phyloP scores from a whole-genome alignment of 1,284 basidiomycete species.

The Papiliotrema laurentii region DNA sequence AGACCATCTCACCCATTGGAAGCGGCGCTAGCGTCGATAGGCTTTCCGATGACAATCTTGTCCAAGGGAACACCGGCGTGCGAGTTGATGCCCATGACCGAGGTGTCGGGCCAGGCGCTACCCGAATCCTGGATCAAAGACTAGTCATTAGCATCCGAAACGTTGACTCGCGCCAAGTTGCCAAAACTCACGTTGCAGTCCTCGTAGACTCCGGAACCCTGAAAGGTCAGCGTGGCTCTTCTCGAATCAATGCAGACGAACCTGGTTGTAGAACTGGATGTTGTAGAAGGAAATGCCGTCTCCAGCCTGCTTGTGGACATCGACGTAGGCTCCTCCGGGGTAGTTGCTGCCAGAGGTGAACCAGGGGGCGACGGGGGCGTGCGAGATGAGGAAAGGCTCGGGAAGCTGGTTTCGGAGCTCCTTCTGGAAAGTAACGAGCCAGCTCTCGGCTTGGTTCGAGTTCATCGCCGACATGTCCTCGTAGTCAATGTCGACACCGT shows the following conservation, averaged over 20 bases:
- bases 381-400: conserved; percentile 41
- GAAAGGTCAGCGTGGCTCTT: conserved; percentile 29
- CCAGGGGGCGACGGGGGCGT: conserved; percentile 45
- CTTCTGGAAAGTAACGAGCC: conserved; percentile 44
- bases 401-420: conserved; percentile 40
- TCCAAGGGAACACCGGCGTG: conserved; percentile 34
- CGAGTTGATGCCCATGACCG: conserved; percentile 40
- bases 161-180: not conserved
- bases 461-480: conserved; percentile 46
- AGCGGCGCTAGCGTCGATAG: conserved; percentile 27
- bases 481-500: conserved; percentile 55
- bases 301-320: conserved; percentile 35
- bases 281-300: conserved; percentile 38
- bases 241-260: conserved; percentile 15
- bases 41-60: conserved; percentile 48
- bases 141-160: conserved; percentile 9
- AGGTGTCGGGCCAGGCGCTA: conserved; percentile 34
- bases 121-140: conserved; percentile 29
- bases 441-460: conserved; percentile 29
- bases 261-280: conserved; percentile 49
- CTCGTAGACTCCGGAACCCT: conserved; percentile 17
- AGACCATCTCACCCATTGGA: conserved; percentile 24
- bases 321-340: conserved; percentile 37
- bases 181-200: conserved; percentile 21
- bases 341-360: conserved; percentile 35